Conservation (phyloP, 352 stramenopile genomes). For the Globisporangium spinosum region DNA sequence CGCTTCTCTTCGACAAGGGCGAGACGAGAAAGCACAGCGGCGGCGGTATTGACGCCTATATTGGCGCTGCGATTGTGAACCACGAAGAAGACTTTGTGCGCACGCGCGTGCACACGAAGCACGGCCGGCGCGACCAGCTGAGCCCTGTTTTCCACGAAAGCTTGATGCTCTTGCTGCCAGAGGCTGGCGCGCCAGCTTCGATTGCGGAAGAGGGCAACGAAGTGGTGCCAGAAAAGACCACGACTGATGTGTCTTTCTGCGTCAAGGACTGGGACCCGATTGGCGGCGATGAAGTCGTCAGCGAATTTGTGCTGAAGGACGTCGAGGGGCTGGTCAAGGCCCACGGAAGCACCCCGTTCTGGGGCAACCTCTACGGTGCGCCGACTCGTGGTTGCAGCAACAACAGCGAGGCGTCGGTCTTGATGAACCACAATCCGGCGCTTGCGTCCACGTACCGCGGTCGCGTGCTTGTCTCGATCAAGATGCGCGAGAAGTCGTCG, state of each 20-base stretch:
- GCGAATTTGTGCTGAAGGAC: constrained; percentile 41
- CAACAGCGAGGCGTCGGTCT: constrained; percentile 29
- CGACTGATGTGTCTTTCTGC: constrained; percentile 32
- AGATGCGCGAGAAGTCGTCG: constrained; percentile 46
- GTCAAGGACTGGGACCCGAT: constrained; percentile 74
- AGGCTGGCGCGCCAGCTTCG: constrained; percentile 17
- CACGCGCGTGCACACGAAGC: constrained; percentile 65
- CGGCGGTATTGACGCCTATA: constrained; percentile 69
- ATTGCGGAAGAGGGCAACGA: constrained; percentile 6
- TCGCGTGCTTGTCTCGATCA: constrained; percentile 62
- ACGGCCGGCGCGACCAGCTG: constrained; percentile 54
- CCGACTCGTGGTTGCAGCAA: constrained; percentile 50
- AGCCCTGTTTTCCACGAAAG: constrained; percentile 64
- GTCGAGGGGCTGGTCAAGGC: constrained; percentile 29
- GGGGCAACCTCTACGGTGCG: constrained; percentile 72
- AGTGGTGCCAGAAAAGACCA: neutral
- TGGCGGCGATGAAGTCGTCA: constrained; percentile 60
- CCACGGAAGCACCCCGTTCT: constrained; percentile 44
- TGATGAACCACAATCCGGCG: constrained; percentile 60
- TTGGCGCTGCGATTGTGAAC: constrained; percentile 33
- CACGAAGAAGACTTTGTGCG: constrained; percentile 39
- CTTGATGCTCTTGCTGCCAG: constrained; percentile 46
- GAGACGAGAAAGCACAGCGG: constrained; percentile 40
- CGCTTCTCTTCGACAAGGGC: constrained; percentile 43
- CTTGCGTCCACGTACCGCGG: constrained; percentile 77